Evolutionary conservation across 2,329 filamentous ascomycete species (phyloP), one percentile per base, ranked within the genome.

Genomic region (Xylariales sp.): DNA sequence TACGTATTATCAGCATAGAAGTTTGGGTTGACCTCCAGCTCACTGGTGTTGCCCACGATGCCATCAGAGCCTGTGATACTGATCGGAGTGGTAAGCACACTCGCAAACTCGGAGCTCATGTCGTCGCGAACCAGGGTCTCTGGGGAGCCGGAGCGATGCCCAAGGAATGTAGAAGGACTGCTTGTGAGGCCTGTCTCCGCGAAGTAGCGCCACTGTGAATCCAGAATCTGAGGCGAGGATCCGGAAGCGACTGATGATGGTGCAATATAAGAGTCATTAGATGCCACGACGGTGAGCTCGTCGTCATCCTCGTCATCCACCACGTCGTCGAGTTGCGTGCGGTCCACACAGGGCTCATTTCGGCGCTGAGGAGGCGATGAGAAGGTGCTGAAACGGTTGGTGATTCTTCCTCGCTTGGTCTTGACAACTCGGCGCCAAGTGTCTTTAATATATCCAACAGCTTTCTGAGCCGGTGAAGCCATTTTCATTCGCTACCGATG

Each of bases 141-240:
- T 7, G 14, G 28, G 10, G 8, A 15, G 15, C 14, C 14, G 18
- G 35, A 29, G n/a, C 18, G 31, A 7, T 4, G 11, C 13, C 37
- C 37, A 17, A 39, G 21, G 21, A 28, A 39, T 13, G 20, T 27
- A 4, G 37, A 39, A 10, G 29, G 37, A 16, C 37, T 39, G 17
- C 19, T 39, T 13, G 20, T 17, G 13, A 39, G 15, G 12, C 28
- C 28, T 3, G 37, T 39, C 3, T 33, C 20, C 5, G 10, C 7
- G 8, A 27, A 39, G 16, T 25, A 30, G 28, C 37, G 37, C 37
- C 37, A 39, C 14, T 39, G 20, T 13, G 14, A 33, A 18, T 39
- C 37, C n/a, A 25, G 29, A 13, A 39, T 39, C 10, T 8, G 19
- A 6, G 29, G 29, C 20, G 37, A 39, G 8, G 7, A 20, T 14